phyloP scores from a whole-genome alignment of 73 alveolate species.

The Effrenium voratum region DNA sequence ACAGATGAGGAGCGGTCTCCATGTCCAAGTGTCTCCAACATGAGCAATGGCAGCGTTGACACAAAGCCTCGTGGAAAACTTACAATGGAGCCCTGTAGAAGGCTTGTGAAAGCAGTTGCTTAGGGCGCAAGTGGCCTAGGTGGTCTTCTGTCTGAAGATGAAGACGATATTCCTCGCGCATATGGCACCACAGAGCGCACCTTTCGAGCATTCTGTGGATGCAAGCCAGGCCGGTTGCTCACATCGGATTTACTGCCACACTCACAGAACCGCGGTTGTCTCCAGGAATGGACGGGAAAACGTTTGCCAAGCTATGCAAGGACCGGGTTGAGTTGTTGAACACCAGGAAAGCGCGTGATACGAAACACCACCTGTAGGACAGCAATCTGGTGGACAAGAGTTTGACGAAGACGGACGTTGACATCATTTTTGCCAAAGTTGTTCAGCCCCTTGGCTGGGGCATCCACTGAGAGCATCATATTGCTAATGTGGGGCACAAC shows the following conservation, averaged over 20 bases:
- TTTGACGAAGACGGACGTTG: conserved; percentile 97
- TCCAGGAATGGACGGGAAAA: conserved; percentile 97
- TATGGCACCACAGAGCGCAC: conserved; percentile 88
- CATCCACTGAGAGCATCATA: not conserved
- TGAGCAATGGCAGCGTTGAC: conserved; percentile 32
- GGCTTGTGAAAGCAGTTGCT: too few species aligned
- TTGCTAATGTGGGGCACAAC: too few species aligned
- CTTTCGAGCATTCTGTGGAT: conserved; percentile 79
- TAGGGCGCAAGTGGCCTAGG: too few species aligned
- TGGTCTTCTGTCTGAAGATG: conserved; percentile 31
- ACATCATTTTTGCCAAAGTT: conserved; percentile 97
- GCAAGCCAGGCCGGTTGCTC: conserved; percentile 61
- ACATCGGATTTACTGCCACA: not conserved
- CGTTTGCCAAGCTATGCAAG: conserved; percentile 97
- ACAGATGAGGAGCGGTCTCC: conserved; percentile 78
- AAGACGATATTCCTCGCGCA: conserved; percentile 49
- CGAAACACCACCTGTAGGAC: not conserved
- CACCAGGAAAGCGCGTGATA: not conserved
- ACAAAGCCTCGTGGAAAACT: not conserved
- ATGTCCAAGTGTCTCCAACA: conserved; percentile 13
- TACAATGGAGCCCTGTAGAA: too few species aligned
- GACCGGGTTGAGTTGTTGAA: conserved; percentile 93
- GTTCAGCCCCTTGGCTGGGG: conserved; percentile 65
- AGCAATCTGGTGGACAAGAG: conserved; percentile 96
- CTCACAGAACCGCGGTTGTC: not conserved